phyloP scores from a whole-genome alignment of 805 yeast genomes.

The Kuraishia borneana region DNA sequence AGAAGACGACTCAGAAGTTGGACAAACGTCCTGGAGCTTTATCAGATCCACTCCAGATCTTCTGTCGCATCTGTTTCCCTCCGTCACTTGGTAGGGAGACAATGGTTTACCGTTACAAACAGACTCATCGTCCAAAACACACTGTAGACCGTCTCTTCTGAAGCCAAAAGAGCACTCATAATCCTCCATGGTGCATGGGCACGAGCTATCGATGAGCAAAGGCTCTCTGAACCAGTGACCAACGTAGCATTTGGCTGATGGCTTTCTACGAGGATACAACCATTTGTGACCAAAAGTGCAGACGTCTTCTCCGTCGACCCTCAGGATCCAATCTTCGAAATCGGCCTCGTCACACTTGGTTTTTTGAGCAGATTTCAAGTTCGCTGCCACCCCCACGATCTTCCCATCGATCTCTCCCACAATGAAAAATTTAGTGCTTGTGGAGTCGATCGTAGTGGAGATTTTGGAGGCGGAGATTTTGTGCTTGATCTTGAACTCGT shows the following conservation, averaged over 20 bases:
- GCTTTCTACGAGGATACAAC: conserved; percentile 51
- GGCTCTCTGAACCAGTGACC: conserved; percentile 34
- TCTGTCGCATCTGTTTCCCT: neutral
- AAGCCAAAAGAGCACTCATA: conserved; percentile 60
- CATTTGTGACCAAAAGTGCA: conserved; percentile 67
- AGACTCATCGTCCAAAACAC: neutral
- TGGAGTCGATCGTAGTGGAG: conserved; percentile 54
- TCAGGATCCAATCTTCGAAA: conserved; percentile 45
- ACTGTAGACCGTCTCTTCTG: conserved; percentile 2
- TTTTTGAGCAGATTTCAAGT: conserved; percentile 25
- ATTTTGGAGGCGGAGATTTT: conserved; percentile 29
- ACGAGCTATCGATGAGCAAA: conserved; percentile 35
- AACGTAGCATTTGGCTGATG: conserved; percentile 52
- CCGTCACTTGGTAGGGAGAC: neutral
- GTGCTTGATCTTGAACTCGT: conserved; percentile 27
- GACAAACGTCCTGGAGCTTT: neutral
- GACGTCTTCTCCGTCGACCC: conserved; percentile 8
- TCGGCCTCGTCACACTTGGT: conserved; percentile 26
- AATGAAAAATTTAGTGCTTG: conserved; percentile 44
- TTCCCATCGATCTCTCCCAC: conserved; percentile 10
- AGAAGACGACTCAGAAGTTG: neutral
- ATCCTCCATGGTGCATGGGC: conserved; percentile 53
- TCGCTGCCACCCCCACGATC: conserved; percentile 35
- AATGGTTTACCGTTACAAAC: neutral
- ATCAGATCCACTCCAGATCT: conserved; percentile 1